Evolutionary conservation across 768 basidiomycete species (phyloP).

Genomic region (Hydnum rufescens): DNA sequence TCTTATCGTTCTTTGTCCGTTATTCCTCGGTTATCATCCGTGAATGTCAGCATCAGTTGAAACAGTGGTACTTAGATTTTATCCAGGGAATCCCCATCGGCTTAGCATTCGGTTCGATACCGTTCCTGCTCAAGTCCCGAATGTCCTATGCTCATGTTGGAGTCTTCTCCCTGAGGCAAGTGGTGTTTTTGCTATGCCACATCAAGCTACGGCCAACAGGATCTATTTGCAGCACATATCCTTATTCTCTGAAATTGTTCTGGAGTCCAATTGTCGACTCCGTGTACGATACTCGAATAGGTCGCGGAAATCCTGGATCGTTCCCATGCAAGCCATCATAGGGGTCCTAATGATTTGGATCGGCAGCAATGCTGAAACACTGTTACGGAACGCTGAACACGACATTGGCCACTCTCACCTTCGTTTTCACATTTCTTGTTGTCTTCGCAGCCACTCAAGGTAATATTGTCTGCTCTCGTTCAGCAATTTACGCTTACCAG

Average conservation of each 20-base stretch:
- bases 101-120: conserved; percentile 49
- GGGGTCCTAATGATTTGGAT: conserved; percentile 40
- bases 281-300: conserved; percentile 56
- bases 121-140: conserved; percentile 88
- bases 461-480: conserved; percentile 14
- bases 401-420: conserved; percentile 33
- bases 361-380: conserved; percentile 19
- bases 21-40: neutral
- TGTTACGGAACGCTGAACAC: conserved; percentile 20
- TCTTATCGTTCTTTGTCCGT: conserved; percentile 73
- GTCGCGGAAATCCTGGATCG: conserved; percentile 99
- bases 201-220: neutral
- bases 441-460: conserved; percentile 96
- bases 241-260: conserved; percentile 88
- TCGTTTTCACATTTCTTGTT: conserved; percentile 74
- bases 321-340: conserved; percentile 87
- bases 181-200: conserved; percentile 13
- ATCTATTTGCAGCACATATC: conserved; percentile 27
- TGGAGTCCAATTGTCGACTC: conserved; percentile 98
- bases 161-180: conserved; percentile 60
- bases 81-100: conserved; percentile 79
- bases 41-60: neutral
- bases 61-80: conserved; percentile 20
- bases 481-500: conserved; percentile 8
- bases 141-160: conserved; percentile 94